These are phyloP conservation scores for Sporothrix phasma DNA, from an alignment of 2,329 filamentous ascomycete species.

Conservation along the genomic window DNA sequence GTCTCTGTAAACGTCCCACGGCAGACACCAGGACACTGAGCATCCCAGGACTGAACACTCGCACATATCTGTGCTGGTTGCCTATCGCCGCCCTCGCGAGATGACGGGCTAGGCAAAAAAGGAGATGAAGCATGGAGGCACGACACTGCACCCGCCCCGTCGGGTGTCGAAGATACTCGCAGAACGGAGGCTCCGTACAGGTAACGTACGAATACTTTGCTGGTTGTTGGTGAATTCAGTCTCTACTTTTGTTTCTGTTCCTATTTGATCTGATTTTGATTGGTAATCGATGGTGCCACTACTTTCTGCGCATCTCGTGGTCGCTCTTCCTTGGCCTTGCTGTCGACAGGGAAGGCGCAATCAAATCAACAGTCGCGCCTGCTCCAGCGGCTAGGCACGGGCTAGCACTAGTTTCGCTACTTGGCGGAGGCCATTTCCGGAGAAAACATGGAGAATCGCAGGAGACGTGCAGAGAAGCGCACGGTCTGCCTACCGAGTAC, in stretches of 20 bases:
- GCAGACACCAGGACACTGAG: constrained; percentile 3
- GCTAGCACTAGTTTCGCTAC: not conserved
- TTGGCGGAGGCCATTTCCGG: not conserved
- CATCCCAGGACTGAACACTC: not conserved
- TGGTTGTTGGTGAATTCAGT: no score
- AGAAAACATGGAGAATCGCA: constrained; percentile 1
- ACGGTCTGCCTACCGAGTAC: no score
- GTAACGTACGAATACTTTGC: no score
- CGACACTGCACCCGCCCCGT: not conserved
- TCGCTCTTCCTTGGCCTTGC: no score
- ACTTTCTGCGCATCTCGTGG: no score
- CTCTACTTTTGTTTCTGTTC: no score
- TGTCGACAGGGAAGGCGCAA: no score
- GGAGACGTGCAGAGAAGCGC: not conserved
- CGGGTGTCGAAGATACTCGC: not conserved
- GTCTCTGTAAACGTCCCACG: not conserved
- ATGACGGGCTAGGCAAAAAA: not conserved
- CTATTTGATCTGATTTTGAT: no score
- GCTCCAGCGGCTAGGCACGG: not conserved
- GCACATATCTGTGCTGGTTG: not conserved
- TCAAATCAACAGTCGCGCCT: not conserved
- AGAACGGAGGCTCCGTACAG: no score
- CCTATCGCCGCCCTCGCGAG: not conserved
- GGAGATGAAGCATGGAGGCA: not conserved
- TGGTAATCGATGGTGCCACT: no score